Conservation (phyloP, 1,139 yeast genomes). For the Diutina catenulata region DNA sequence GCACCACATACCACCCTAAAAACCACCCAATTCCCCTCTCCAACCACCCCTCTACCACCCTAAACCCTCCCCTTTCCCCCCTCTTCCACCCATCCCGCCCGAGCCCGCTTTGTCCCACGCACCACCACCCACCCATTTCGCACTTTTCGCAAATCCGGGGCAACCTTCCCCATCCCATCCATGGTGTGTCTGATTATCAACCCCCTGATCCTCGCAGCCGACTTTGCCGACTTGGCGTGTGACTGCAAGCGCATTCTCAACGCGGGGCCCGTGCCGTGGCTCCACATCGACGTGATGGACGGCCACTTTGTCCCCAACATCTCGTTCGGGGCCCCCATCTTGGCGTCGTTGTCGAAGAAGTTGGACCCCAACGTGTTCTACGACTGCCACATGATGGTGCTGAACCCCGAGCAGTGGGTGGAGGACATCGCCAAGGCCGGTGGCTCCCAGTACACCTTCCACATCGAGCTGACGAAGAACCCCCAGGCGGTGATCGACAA, state of each 20-base stretch:
- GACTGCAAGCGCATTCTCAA: constrained; percentile 75
- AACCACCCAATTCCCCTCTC: no score
- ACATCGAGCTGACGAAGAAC: constrained; percentile 82
- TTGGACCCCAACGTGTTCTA: constrained; percentile 58
- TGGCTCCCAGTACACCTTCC: constrained; percentile 94
- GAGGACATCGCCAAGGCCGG: constrained; percentile 89
- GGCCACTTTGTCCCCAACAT: constrained; percentile 97
- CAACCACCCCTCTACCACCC: no score
- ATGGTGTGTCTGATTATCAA: constrained; percentile 83
- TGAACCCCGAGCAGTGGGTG: constrained; percentile 92
- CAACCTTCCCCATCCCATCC: not conserved
- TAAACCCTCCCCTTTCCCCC: no score
- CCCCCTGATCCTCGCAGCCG: constrained; percentile 94
- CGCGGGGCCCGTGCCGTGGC: constrained; percentile 78
- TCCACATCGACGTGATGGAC: constrained; percentile 97
- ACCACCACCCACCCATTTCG: no score
- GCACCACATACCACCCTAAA: no score
- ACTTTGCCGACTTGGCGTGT: constrained; percentile 79
- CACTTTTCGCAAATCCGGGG: no score
- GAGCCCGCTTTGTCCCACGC: no score
- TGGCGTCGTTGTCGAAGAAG: constrained; percentile 63
- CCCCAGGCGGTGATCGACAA: constrained; percentile 64
- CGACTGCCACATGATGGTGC: constrained; percentile 98
- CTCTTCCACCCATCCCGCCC: no score
- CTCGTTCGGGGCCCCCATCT: constrained; percentile 86